phyloP scores from a whole-genome alignment of 345 rosid species.

The Gossypium bickii region DNA sequence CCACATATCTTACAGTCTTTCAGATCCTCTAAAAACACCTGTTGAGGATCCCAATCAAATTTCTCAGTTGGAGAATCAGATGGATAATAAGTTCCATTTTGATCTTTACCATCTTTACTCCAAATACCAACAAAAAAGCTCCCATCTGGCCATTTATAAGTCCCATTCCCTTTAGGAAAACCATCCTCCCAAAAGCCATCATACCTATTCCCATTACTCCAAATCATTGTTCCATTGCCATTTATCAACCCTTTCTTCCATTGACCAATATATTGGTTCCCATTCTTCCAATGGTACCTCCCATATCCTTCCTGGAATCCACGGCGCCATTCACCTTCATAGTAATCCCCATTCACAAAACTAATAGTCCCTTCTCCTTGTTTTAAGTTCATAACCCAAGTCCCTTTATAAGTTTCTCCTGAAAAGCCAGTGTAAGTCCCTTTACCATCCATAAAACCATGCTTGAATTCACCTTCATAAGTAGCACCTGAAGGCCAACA shows the following conservation, averaged over 20 bases:
- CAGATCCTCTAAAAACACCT: conserved; percentile 50
- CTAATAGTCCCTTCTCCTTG: conserved; percentile 72
- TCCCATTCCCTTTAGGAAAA: conserved; percentile 85
- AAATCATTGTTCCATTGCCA: conserved; percentile 82
- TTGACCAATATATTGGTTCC: conserved; percentile 69
- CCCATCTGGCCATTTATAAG: conserved; percentile 63
- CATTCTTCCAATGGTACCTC: conserved; percentile 80
- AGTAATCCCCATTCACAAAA: conserved; percentile 72
- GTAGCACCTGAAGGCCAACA: conserved; percentile 94
- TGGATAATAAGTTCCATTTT: conserved; percentile 79
- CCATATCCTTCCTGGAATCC: conserved; percentile 91
- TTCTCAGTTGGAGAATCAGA: conserved; percentile 43
- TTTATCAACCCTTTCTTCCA: conserved; percentile 72
- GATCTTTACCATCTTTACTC: conserved; percentile 77
- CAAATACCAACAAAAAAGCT: conserved; percentile 87
- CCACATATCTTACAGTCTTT: conserved; percentile 54
- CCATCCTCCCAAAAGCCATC: conserved; percentile 94
- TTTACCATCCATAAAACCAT: conserved; percentile 83
- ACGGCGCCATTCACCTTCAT: conserved; percentile 86
- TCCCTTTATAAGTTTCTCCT: conserved; percentile 70
- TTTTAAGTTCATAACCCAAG: conserved; percentile 87
- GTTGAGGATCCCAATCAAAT: conserved; percentile 79
- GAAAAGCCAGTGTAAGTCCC: conserved; percentile 74
- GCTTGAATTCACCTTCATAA: conserved; percentile 92
- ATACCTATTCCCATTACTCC: conserved; percentile 78